These are phyloP conservation scores for Fagus crenata DNA, from an alignment of 306 rosid species.

Conservation along the genomic window DNA sequence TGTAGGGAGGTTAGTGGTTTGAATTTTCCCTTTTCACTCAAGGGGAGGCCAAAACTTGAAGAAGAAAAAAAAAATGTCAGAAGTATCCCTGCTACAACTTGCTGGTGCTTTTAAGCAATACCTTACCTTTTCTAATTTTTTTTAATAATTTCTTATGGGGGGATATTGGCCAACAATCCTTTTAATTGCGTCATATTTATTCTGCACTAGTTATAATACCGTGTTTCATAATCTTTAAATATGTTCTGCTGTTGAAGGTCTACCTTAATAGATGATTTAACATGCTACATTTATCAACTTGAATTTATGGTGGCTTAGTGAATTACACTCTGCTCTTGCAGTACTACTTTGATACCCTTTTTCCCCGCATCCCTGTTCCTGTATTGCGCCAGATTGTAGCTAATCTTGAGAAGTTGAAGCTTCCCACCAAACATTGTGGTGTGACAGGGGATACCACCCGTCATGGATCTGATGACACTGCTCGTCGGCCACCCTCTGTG, in stretches of 20 bases:
- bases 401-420: slow-evolving; percentile 82
- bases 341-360: slow-evolving; percentile 97
- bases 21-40: too few species aligned
- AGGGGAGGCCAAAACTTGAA: too few species aligned
- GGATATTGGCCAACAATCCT: too few species aligned
- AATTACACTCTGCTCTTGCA: slow-evolving; percentile 48
- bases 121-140: too few species aligned
- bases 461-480: slow-evolving; percentile 91
- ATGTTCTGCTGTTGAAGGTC: background rate
- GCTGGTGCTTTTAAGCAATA: too few species aligned
- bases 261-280: background rate
- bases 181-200: too few species aligned
- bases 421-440: slow-evolving; percentile 73
- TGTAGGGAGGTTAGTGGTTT: too few species aligned
- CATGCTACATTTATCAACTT: background rate
- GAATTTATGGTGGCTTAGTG: slow-evolving; percentile 9
- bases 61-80: too few species aligned
- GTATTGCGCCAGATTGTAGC: slow-evolving; percentile 82
- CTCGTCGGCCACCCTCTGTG: slow-evolving; percentile 98
- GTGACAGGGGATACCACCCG: slow-evolving; percentile 88
- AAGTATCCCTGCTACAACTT: too few species aligned
- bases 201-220: too few species aligned
- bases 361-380: slow-evolving; percentile 98
- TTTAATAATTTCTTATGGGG: too few species aligned
- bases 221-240: background rate